These are phyloP conservation scores for Debaryomyces hansenii DNA, from an alignment of 805 yeast species.

Conservation along the genomic window DNA sequence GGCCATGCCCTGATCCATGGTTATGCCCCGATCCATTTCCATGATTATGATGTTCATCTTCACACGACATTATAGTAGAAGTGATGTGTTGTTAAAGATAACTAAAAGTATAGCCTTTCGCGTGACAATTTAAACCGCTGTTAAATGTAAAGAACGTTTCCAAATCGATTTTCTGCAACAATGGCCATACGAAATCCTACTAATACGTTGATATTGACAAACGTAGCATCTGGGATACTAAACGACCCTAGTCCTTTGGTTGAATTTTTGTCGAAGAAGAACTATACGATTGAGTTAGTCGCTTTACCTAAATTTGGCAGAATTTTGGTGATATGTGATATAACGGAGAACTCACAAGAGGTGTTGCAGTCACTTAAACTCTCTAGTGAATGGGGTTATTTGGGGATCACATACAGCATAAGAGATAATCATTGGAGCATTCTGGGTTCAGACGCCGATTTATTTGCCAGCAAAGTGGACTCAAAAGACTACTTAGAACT, in stretches of 20 bases:
- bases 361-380: slow-evolving; percentile 16
- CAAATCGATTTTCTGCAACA: too few species aligned
- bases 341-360: slow-evolving; percentile 17
- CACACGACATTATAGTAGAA: slow-evolving; percentile 25
- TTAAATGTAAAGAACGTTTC: too few species aligned
- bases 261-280: slow-evolving; percentile 21
- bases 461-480: slow-evolving; percentile 11
- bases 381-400: slow-evolving; percentile 13
- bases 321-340: slow-evolving; percentile 33
- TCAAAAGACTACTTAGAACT: slow-evolving; percentile 34
- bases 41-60: slow-evolving; percentile 26
- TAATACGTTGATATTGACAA: slow-evolving; percentile 38
- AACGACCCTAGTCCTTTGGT: slow-evolving; percentile 27
- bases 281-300: slow-evolving; percentile 31
- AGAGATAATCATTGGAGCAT: slow-evolving; percentile 28
- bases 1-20: slow-evolving; percentile 36
- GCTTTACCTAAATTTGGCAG: slow-evolving; percentile 33
- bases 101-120: not conserved
- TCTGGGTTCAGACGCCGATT: slow-evolving; percentile 2
- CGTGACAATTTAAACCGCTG: not conserved
- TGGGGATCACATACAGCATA: slow-evolving; percentile 30
- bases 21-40: slow-evolving; percentile 24
- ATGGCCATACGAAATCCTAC: slow-evolving; percentile 16
- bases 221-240: slow-evolving; percentile 20
- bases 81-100: not conserved